Percentiles rank a stretch among this genome's conserved stretches.
These are phyloP conservation scores for Saccharomycopsis sp. DNA, from an alignment of 805 yeast genomes.

Conservation along the genomic window DNA sequence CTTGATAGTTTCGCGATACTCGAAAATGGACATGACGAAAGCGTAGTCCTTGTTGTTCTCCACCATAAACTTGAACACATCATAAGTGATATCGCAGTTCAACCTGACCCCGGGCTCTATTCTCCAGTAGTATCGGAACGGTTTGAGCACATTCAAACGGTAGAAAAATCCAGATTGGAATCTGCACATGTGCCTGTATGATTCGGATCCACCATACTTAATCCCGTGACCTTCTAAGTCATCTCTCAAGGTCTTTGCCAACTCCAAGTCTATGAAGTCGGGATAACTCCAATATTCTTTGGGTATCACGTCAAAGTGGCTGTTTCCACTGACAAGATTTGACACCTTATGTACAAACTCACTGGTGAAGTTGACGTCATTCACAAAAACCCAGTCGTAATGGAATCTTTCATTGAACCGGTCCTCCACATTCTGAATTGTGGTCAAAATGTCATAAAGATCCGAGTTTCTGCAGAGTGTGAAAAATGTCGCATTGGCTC, in stretches of 20 bases:
- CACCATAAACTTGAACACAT: constrained; percentile 73
- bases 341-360: constrained; percentile 56
- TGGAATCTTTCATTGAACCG: constrained; percentile 68
- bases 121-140: constrained; percentile 87
- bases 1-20: constrained; percentile 62
- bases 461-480: constrained; percentile 58
- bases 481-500: constrained; percentile 37
- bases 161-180: constrained; percentile 81
- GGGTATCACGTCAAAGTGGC: constrained; percentile 68
- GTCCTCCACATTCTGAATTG: constrained; percentile 62
- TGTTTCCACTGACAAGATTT: constrained; percentile 54
- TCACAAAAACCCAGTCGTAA: constrained; percentile 91
- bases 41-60: constrained; percentile 68
- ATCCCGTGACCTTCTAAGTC: constrained; percentile 48
- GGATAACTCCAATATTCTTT: constrained; percentile 85
- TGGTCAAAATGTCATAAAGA: constrained; percentile 41
- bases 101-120: constrained; percentile 78
- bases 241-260: constrained; percentile 58
- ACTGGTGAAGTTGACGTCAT: constrained; percentile 68
- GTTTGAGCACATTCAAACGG: constrained; percentile 56
- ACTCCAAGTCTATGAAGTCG: constrained; percentile 63
- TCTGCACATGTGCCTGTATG: constrained; percentile 89
- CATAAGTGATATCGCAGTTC: constrained; percentile 73
- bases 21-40: constrained; percentile 68
- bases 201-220: constrained; percentile 67